Conservation (phyloP, 306 rosid species). For the apple (Malus domestica) region DNA sequence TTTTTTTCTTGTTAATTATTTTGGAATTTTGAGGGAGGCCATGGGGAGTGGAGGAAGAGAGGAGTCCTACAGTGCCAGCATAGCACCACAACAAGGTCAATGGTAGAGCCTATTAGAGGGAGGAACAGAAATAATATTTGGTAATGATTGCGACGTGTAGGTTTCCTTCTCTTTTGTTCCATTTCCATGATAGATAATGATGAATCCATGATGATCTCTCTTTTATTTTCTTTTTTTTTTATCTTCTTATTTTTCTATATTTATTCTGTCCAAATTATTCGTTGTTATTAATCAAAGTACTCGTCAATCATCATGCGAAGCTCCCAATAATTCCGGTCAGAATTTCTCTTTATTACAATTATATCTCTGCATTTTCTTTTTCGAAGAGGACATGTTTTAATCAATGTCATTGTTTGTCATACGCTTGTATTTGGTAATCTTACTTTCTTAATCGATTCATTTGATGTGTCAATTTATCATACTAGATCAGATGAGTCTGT, state of each 20-base stretch:
- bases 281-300: background rate
- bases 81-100: background rate
- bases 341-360: background rate
- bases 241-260: background rate
- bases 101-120: conserved; percentile 15
- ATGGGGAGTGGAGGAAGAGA: conserved; percentile 30
- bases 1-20: background rate
- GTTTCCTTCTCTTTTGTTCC: conserved; percentile 18
- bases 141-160: conserved; percentile 71
- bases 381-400: background rate
- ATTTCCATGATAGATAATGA: background rate
- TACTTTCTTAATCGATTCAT: background rate
- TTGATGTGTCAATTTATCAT: background rate
- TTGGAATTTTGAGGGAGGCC: conserved; percentile 14
- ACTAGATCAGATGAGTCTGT: background rate
- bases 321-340: background rate
- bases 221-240: background rate
- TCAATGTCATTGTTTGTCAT: background rate
- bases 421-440: background rate
- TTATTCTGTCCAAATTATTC: background rate
- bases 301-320: background rate
- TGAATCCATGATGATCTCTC: conserved; percentile 8
- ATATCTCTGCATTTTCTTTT: background rate
- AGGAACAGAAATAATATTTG: conserved; percentile 37
- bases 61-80: conserved; percentile 34